Base-by-base conservation (phyloP, 176 grass and related monocot genomes). In the Otatea glauca region DNA sequence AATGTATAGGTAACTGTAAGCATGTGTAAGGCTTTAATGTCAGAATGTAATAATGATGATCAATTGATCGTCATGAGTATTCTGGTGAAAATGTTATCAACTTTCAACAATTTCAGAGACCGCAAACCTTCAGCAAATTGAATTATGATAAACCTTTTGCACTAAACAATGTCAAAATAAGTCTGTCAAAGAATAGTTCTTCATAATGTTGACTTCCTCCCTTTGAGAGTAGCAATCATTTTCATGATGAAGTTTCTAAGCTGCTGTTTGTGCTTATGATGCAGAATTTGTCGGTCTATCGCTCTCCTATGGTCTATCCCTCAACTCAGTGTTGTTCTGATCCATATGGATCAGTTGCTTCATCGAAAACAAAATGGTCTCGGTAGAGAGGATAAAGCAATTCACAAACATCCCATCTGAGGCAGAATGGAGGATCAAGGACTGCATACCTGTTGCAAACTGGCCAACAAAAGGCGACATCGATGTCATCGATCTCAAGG, bases 361-460 rank as follows among this genome's bases (percentile, higher is more conserved):
- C 79, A 91, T 99, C 27, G 96, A 99, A 70, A 99, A 99, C 77
- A 93, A 82, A 60, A 99, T 96, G 93, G 93, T 99, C 9, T 96
- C 96, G 0, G 96, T 96, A 2, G 96, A 99, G 90, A 91, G 96
- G 85, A 96, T 99, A 85, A 99, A 92, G 70, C 96, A 99, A 34
- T 99, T 99, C 78, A 87, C 88, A 74, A 99, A 81, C 86, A 99
- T 99, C 63, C 81, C 96, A 39, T 92, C 88, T 34, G 96, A 99
- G 81, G 85, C 91, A 11, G 74, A 84, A 64, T 99, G 96, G 96
- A 77, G 90, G 76, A 91, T 99, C 43, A 89, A 96, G 58, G 86
- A 92, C 49, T 89, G 93, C 25, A 81, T 95, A 20, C 91, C 89
- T 38, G 75, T 68, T 16, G 73, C 91, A 89, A 86, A 91, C 74